These are phyloP conservation scores for Giardia duodenalis DNA, from an alignment of 208 protist genomes.

Conservation along the genomic window DNA sequence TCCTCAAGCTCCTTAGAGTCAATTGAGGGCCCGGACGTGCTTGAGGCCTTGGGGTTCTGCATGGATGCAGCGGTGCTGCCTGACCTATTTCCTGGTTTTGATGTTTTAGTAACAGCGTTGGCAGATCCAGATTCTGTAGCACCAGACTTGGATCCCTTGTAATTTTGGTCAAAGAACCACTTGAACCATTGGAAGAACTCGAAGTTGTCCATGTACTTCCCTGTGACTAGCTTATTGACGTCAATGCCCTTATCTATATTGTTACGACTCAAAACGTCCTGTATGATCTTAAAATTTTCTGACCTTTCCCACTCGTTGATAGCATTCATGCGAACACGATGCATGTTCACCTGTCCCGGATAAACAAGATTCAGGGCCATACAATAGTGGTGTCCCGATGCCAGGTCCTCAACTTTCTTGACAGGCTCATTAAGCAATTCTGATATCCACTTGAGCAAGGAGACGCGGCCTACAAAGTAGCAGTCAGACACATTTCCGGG, in stretches of 20 bases:
- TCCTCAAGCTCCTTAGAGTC: neutral
- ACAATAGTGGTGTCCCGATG: slow-evolving; percentile 25
- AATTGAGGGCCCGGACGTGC: neutral
- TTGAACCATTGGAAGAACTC: slow-evolving; percentile 30
- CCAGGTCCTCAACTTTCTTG: neutral
- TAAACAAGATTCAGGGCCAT: neutral
- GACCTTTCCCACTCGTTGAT: neutral
- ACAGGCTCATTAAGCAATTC: neutral
- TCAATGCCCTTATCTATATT: neutral
- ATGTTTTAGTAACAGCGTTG: neutral
- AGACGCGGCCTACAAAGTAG: neutral
- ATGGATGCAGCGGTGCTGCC: neutral
- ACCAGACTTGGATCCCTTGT: neutral
- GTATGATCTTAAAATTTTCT: slow-evolving; percentile 8
- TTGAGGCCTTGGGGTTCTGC: neutral
- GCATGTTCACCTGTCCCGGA: neutral
- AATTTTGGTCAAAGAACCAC: slow-evolving; percentile 7
- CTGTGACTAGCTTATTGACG: neutral
- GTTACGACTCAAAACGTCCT: neutral
- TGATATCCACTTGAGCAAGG: neutral
- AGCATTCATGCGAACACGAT: neutral
- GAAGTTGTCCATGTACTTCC: slow-evolving; percentile 21
- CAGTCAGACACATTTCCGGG: slow-evolving; percentile 1
- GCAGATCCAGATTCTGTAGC: neutral
- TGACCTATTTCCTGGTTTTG: neutral